A percentile compares a stretch with the other conserved stretches of the same genome.
Conservation (phyloP, 345 rosid genomes). For the Mallotus nudiflorus region DNA sequence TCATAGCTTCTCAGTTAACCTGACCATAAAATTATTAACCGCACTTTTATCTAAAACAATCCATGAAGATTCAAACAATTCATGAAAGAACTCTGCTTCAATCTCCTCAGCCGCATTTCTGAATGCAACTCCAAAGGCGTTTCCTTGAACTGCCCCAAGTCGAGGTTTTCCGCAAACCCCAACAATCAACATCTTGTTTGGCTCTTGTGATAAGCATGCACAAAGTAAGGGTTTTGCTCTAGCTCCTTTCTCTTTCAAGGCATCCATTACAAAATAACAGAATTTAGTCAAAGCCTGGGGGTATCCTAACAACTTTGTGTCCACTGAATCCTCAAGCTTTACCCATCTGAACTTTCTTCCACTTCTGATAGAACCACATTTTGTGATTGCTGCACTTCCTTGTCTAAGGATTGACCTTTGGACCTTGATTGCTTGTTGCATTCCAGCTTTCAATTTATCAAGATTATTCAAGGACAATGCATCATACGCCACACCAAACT, state of each 20-base stretch:
- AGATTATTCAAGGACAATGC: constrained; percentile 75
- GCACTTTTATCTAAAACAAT: constrained; percentile 71
- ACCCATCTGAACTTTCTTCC: constrained; percentile 97
- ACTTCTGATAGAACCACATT: constrained; percentile 78
- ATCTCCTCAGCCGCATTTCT: constrained; percentile 82
- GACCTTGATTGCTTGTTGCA: constrained; percentile 92
- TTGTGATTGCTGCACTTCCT: constrained; percentile 89
- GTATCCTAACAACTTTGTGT: constrained; percentile 74
- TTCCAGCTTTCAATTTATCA: constrained; percentile 73
- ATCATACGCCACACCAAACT: constrained; percentile 91
- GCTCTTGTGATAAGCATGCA: constrained; percentile 72
- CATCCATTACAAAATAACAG: constrained; percentile 97
- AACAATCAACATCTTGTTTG: constrained; percentile 72
- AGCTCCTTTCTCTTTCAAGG: constrained; percentile 91
- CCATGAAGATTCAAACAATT: constrained; percentile 98
- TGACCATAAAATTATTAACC: constrained; percentile 84
- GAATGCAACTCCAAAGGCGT: constrained; percentile 86
- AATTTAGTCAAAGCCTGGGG: constrained; percentile 95
- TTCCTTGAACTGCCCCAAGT: constrained; percentile 88
- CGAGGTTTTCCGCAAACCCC: constrained; percentile 95
- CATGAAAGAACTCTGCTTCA: constrained; percentile 84
- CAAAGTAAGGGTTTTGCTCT: constrained; percentile 88
- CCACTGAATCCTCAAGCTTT: constrained; percentile 78
- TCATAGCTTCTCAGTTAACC: constrained; percentile 81
- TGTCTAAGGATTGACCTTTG: constrained; percentile 90